phyloP scores from a whole-genome alignment of 23 red algal species.

The Gracilaria caudata region DNA sequence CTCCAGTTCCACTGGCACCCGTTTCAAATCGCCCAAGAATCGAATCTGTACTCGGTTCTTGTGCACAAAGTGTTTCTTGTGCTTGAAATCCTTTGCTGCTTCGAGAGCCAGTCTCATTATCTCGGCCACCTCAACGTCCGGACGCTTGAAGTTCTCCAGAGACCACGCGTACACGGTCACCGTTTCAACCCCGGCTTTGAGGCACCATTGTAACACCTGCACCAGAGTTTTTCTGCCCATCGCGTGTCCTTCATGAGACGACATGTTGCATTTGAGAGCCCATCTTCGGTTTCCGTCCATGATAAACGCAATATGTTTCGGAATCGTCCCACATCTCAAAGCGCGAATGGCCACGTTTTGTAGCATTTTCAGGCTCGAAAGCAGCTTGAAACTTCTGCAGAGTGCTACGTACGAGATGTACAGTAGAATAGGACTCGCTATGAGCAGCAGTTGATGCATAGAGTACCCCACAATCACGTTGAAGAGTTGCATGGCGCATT shows the following conservation, averaged over 20 bases:
- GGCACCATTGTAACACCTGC: constrained; percentile 86
- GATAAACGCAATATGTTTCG: constrained; percentile 92
- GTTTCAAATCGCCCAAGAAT: constrained; percentile 68
- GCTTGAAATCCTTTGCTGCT: constrained; percentile 48
- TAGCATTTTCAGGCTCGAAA: constrained; percentile 11
- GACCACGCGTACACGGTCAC: constrained; percentile 97
- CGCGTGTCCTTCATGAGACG: constrained; percentile 72
- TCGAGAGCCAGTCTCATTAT: constrained; percentile 73
- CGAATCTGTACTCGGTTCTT: constrained; percentile 63
- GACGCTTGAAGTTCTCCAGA: constrained; percentile 94
- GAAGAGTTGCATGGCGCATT: neutral
- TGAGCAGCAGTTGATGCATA: neutral
- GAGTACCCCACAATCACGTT: neutral
- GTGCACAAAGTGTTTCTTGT: constrained; percentile 35
- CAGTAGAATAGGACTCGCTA: neutral
- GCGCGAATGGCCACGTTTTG: constrained; percentile 43
- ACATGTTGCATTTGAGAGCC: constrained; percentile 63
- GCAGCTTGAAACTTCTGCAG: neutral
- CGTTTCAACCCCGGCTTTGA: constrained; percentile 66
- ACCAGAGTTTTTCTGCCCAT: constrained; percentile 71
- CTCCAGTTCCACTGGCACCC: constrained; percentile 56
- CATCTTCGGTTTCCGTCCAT: constrained; percentile 99
- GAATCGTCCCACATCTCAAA: constrained; percentile 54
- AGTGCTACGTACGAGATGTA: neutral
- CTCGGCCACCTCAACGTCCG: constrained; percentile 56